phyloP scores from a whole-genome alignment of 2,329 filamentous ascomycete species.

The Pseudogymnoascus sp. region DNA sequence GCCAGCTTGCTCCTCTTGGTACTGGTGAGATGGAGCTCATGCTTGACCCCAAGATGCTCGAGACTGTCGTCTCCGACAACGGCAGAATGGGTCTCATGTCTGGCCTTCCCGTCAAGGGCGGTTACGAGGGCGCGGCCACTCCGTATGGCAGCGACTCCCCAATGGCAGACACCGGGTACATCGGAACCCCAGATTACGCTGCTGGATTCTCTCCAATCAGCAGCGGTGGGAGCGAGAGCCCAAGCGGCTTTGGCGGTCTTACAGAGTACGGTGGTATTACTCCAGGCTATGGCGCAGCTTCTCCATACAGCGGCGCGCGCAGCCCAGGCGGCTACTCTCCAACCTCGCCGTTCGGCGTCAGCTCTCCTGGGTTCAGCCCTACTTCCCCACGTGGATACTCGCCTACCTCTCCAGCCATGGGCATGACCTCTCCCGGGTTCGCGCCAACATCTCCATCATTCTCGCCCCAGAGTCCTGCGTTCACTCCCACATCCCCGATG shows the following conservation, averaged over 20 bases:
- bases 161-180: slow-evolving; percentile 61
- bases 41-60: slow-evolving; percentile 89
- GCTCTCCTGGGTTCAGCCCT: slow-evolving; percentile 24
- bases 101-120: slow-evolving; percentile 68
- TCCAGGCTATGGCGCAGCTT: slow-evolving; percentile 45
- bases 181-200: slow-evolving; percentile 52
- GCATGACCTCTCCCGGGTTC: slow-evolving; percentile 64
- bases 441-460: slow-evolving; percentile 64
- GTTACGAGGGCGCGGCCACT: slow-evolving; percentile 76
- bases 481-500: slow-evolving; percentile 23
- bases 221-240: slow-evolving; percentile 61
- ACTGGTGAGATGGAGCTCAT: slow-evolving; percentile 94
- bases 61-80: slow-evolving; percentile 90
- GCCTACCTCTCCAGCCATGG: slow-evolving; percentile 21
- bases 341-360: slow-evolving; percentile 36
- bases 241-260: slow-evolving; percentile 52
- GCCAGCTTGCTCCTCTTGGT: slow-evolving; percentile 92
- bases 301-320: slow-evolving; percentile 52
- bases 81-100: slow-evolving; percentile 75
- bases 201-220: slow-evolving; percentile 70
- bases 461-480: slow-evolving; percentile 52
- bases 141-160: slow-evolving; percentile 88
- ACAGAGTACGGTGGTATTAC: slow-evolving; percentile 46
- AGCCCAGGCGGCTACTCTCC: slow-evolving; percentile 50
- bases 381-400: slow-evolving; percentile 71